Evolutionary conservation across 2,329 filamentous ascomycete genomes (phyloP), one percentile per base, ranked within the genome.

Genomic region (Chaetomiaceae sp.): DNA sequence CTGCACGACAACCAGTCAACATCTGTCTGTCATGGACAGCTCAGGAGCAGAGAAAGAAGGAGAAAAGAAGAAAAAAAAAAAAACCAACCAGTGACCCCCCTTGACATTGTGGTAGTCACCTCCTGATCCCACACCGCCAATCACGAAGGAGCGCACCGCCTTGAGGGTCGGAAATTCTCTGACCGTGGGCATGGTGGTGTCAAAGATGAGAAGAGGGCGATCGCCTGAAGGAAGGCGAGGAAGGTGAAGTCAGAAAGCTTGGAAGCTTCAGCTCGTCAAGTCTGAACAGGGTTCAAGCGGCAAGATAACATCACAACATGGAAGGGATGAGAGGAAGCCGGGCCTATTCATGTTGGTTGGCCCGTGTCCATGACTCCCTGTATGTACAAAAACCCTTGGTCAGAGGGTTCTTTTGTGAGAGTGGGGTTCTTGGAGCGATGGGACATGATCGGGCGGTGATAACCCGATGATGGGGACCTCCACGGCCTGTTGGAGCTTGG

Each of bases 61-160:
- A 5, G 30, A 4, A n/a, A 27, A 27, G 25, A 5, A 27, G 25
- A 27, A 12, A 5, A 27, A 5, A 27, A 12, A n/a, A 33, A n/a
- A 12, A 12, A 13, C 73, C 59, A 69, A 85, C 82, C 82, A 86
- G 63, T 86, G 82, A 19, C 82, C 81, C 30, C 80, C 78, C 58
- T 89, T 79, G 63, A 95, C 91, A 77, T 96, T 96, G 76, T 96
- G 91, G 68, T 96, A 96, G 66, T 92, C 87, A 55, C 87, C 86
- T 51, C 86, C 86, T 43, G 74, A 73, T 31, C 74, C 74, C 16
- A 77, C 73, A 46, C 85, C 85, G 51, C 81, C 76, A 49, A 88
- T 86, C 53, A 91, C 75, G 63, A 80, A 90, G 31, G 86, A 88
- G 62, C 83, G 76, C 54, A 92, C 72, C 65, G 82, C 78, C 70